Conservation (phyloP, 148 eudicot species). For the Pouteria glomerata region DNA sequence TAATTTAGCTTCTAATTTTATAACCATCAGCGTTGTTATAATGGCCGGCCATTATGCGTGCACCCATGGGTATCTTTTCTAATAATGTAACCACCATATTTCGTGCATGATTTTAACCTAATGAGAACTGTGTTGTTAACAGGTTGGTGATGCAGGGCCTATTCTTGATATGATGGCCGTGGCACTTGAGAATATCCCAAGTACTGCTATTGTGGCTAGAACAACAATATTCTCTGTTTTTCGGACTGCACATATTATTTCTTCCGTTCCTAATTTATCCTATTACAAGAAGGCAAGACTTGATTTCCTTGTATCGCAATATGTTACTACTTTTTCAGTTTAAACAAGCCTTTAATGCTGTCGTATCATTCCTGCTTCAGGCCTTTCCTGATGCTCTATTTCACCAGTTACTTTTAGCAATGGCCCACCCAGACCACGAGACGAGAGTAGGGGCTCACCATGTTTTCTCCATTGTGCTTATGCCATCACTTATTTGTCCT, state of each 20-base stretch:
- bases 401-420: conserved; percentile 77
- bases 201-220: conserved; percentile 48
- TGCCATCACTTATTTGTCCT: conserved; percentile 62
- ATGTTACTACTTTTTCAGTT: background rate
- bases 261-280: conserved; percentile 57
- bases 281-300: conserved; percentile 61
- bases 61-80: no score
- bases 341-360: conserved; percentile 13
- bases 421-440: conserved; percentile 80
- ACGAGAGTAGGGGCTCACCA: conserved; percentile 67
- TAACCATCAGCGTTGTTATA: no score
- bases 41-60: no score
- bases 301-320: conserved; percentile 1
- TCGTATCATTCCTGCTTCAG: conserved; percentile 32
- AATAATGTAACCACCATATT: background rate
- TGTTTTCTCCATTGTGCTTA: conserved; percentile 57
- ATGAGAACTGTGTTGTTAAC: conserved; percentile 4
- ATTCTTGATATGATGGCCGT: conserved; percentile 85
- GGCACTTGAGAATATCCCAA: conserved; percentile 65
- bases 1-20: no score
- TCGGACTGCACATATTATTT: conserved; percentile 59
- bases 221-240: conserved; percentile 51
- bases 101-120: background rate
- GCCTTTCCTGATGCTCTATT: conserved; percentile 80
- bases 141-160: conserved; percentile 87